Conservation (phyloP, 768 basidiomycete genomes). For the Lyophyllum decastes region DNA sequence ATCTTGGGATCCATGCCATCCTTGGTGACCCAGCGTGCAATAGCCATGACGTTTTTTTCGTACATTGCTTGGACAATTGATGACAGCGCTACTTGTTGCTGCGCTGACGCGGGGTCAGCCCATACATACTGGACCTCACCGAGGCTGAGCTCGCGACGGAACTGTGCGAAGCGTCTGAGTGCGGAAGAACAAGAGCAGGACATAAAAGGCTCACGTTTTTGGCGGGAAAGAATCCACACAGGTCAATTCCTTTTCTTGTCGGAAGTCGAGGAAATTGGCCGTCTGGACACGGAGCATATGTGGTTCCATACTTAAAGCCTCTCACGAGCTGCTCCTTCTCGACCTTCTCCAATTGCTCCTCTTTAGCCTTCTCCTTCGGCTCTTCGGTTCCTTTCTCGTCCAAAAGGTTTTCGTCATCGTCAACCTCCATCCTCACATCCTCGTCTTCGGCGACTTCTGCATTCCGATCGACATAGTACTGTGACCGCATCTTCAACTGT, state of each 20-base stretch:
- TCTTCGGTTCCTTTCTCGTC: slow-evolving; percentile 25
- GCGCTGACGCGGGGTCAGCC: slow-evolving; percentile 65
- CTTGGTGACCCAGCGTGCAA: slow-evolving; percentile 79
- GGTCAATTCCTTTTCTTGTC: slow-evolving; percentile 85
- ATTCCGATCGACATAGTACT: slow-evolving; percentile 58
- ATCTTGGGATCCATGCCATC: slow-evolving; percentile 83
- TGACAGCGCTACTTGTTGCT: slow-evolving; percentile 83
- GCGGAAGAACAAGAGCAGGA: neutral
- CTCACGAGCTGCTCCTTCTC: slow-evolving; percentile 78
- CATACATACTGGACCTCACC: slow-evolving; percentile 87
- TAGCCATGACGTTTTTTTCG: slow-evolving; percentile 65
- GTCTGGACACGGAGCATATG: slow-evolving; percentile 84
- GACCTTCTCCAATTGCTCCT: slow-evolving; percentile 49
- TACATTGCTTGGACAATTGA: slow-evolving; percentile 86
- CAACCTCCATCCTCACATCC: slow-evolving; percentile 43
- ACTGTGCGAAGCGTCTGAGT: slow-evolving; percentile 40
- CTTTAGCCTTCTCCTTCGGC: slow-evolving; percentile 31
- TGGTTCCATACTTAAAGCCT: slow-evolving; percentile 90
- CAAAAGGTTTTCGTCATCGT: slow-evolving; percentile 30
- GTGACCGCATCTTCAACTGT: slow-evolving; percentile 48
- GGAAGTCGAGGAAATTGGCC: slow-evolving; percentile 75
- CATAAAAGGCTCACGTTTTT: slow-evolving; percentile 52
- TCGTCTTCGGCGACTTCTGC: slow-evolving; percentile 39
- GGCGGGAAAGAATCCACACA: slow-evolving; percentile 78
- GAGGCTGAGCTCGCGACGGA: slow-evolving; percentile 81